A percentile compares a stretch with the other conserved stretches of the same genome.
These are phyloP conservation scores for Albizia julibrissin DNA, from an alignment of 306 rosid genomes.

Conservation along the genomic window DNA sequence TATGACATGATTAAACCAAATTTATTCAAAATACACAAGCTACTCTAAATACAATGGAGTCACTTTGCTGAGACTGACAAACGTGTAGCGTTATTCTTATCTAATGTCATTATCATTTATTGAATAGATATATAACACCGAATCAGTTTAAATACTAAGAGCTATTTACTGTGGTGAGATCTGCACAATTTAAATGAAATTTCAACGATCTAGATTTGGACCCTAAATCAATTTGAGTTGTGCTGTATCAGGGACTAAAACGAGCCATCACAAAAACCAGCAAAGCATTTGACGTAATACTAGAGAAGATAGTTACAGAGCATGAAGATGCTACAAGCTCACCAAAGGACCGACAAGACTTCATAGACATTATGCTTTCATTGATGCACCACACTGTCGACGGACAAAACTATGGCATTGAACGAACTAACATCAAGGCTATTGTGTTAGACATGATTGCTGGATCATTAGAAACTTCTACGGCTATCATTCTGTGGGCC, in stretches of 20 bases:
- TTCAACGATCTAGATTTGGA: too few species aligned
- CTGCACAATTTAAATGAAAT: too few species aligned
- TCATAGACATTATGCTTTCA: neutral
- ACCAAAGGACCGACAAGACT: neutral
- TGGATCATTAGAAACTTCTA: neutral
- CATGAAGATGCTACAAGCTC: neutral
- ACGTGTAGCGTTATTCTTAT: too few species aligned
- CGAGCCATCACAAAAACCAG: neutral
- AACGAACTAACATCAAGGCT: slow-evolving; percentile 1
- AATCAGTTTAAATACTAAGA: too few species aligned
- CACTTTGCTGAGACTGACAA: too few species aligned
- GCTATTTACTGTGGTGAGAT: too few species aligned
- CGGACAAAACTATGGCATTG: neutral
- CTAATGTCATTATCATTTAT: too few species aligned
- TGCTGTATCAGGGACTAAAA: neutral
- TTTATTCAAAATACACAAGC: neutral
- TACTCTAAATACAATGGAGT: neutral
- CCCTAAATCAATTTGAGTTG: neutral
- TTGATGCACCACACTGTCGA: neutral
- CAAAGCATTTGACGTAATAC: neutral
- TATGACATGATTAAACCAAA: too few species aligned
- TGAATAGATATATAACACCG: too few species aligned
- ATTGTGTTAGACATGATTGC: neutral
- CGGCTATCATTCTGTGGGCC: neutral
- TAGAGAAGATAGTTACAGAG: neutral